These are phyloP conservation scores for Dovyalis caffra DNA, from an alignment of 345 rosid species.

Conservation along the genomic window DNA sequence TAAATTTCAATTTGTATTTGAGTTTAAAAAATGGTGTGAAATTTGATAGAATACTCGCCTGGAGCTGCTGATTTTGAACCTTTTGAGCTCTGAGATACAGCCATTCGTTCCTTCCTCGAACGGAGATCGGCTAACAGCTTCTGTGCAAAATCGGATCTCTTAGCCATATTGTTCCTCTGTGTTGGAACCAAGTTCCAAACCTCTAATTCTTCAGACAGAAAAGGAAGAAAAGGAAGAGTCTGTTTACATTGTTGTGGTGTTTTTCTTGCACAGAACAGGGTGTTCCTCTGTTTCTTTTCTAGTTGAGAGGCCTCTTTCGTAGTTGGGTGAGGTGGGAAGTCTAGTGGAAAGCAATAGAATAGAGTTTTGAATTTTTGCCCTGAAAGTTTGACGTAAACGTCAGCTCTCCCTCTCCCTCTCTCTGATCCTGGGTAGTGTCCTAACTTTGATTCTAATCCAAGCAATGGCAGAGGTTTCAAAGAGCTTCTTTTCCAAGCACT, in stretches of 20 bases:
- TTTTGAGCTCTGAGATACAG: slow-evolving; percentile 48
- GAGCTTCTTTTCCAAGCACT: slow-evolving; percentile 54
- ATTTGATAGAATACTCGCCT: slow-evolving; percentile 38
- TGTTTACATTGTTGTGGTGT: slow-evolving; percentile 18
- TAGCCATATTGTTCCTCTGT: slow-evolving; percentile 51
- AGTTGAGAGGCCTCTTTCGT: slow-evolving; percentile 69
- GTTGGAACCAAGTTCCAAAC: slow-evolving; percentile 19
- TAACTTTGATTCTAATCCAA: slow-evolving; percentile 76
- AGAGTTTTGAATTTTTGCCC: slow-evolving; percentile 25
- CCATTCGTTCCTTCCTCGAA: slow-evolving; percentile 69
- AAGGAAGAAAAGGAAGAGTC: slow-evolving; percentile 1
- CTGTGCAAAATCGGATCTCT: slow-evolving; percentile 85
- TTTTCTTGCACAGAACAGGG: slow-evolving; percentile 1
- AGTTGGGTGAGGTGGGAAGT: slow-evolving; percentile 72
- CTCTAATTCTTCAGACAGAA: slow-evolving; percentile 6
- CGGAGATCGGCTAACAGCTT: slow-evolving; percentile 91
- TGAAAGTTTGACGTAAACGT: slow-evolving; percentile 67
- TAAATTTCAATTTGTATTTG: not conserved
- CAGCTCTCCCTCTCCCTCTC: slow-evolving; percentile 34
- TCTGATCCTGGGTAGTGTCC: slow-evolving; percentile 17
- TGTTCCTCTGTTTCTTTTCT: slow-evolving; percentile 23
- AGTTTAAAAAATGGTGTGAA: not conserved
- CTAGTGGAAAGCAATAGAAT: slow-evolving; percentile 30
- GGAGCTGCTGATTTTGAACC: slow-evolving; percentile 21
- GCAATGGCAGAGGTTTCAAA: slow-evolving; percentile 44